These are phyloP conservation scores for Russula emetica DNA, from an alignment of 768 basidiomycete genomes.

Conservation along the genomic window DNA sequence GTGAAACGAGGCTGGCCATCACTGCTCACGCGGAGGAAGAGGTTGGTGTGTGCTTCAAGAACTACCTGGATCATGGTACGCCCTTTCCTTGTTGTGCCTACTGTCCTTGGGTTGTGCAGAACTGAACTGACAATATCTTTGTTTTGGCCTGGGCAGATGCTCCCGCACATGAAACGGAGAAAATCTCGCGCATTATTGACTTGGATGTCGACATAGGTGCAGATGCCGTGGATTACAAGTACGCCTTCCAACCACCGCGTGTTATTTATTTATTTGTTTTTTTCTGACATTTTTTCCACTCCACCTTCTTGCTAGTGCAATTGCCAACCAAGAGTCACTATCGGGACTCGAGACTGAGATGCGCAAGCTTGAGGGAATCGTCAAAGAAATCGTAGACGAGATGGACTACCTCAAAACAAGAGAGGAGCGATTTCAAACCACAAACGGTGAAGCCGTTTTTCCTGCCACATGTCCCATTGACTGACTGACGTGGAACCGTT, in stretches of 20 bases:
- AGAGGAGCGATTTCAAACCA: slow-evolving; percentile 83
- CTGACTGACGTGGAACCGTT: background rate
- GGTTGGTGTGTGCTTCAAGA: slow-evolving; percentile 93
- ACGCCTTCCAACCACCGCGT: slow-evolving; percentile 32
- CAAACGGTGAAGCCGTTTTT: slow-evolving; percentile 71
- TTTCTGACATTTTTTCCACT: background rate
- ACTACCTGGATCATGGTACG: slow-evolving; percentile 70
- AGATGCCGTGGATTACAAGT: slow-evolving; percentile 99
- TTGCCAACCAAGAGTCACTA: slow-evolving; percentile 96
- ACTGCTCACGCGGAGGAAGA: slow-evolving; percentile 93
- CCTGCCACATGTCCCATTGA: background rate
- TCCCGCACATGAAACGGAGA: slow-evolving; percentile 42
- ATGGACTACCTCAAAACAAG: slow-evolving; percentile 84
- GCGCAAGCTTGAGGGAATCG: slow-evolving; percentile 92
- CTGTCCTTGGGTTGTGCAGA: background rate
- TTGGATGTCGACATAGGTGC: slow-evolving; percentile 97
- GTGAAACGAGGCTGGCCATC: slow-evolving; percentile 88
- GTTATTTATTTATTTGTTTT: background rate
- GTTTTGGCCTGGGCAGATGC: slow-evolving; percentile 11
- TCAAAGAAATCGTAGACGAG: slow-evolving; percentile 93
- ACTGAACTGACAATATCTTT: background rate
- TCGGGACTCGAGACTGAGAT: slow-evolving; percentile 97
- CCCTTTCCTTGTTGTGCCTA: slow-evolving; percentile 29
- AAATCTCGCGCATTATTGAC: slow-evolving; percentile 70
- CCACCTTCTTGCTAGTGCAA: slow-evolving; percentile 63